Percentiles rank a stretch among this genome's conserved stretches.
Evolutionary conservation across 257 asterid species (phyloP).

Genomic region (Fraxinus anomala): DNA sequence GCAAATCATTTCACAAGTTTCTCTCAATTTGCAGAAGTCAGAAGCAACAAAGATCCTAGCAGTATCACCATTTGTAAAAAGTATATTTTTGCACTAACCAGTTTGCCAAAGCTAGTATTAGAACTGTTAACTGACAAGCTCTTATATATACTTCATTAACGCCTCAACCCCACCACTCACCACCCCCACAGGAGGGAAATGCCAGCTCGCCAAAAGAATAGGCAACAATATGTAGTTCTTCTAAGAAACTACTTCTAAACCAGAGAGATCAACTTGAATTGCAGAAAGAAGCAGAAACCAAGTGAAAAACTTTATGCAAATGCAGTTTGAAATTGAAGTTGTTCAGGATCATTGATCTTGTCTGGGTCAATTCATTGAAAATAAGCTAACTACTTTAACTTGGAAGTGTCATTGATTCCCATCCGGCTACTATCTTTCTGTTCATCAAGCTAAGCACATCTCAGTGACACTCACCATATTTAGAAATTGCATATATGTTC

Average conservation of each 20-base stretch:
- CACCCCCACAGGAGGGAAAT: background rate
- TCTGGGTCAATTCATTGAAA: background rate
- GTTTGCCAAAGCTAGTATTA: background rate
- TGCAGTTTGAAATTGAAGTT: conserved; percentile 17
- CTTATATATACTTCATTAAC: background rate
- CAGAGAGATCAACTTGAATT: background rate
- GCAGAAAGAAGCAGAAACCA: conserved; percentile 8
- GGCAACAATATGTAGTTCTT: background rate
- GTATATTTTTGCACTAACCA: background rate
- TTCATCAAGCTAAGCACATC: background rate
- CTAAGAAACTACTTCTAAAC: background rate
- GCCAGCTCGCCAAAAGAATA: background rate
- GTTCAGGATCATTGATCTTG: conserved; percentile 7
- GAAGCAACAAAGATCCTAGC: conserved; percentile 2
- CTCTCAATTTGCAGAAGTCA: conserved; percentile 1
- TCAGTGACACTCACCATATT: background rate
- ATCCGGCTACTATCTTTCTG: conserved; percentile 14
- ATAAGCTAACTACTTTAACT: background rate
- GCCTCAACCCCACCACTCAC: background rate
- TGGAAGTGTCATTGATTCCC: conserved; percentile 6
- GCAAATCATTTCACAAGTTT: conserved; percentile 13
- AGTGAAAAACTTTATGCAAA: background rate
- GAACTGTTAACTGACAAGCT: background rate
- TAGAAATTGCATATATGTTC: background rate
- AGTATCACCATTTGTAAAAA: background rate